phyloP scores from a whole-genome alignment of 169 alveolate species.

The Cytauxzoon felis region DNA sequence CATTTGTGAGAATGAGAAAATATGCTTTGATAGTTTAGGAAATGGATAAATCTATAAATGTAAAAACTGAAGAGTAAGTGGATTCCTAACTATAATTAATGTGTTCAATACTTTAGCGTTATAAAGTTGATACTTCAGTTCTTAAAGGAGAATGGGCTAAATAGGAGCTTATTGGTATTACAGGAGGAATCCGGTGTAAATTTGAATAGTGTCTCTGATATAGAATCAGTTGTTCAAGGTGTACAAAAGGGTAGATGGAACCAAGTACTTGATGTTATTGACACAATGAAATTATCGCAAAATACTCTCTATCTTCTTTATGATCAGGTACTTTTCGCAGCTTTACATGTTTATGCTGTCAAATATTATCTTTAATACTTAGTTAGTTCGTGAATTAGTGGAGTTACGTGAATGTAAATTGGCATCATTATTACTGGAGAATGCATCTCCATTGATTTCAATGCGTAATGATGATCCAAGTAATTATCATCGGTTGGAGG shows the following conservation, averaged over 20 bases:
- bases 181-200: constrained; percentile 74
- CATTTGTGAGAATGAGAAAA: background rate
- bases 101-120: constrained; percentile 33
- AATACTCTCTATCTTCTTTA: constrained; percentile 63
- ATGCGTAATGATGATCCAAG: constrained; percentile 53
- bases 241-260: constrained; percentile 75
- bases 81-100: background rate
- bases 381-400: constrained; percentile 69
- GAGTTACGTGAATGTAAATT: constrained; percentile 66
- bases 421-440: constrained; percentile 57
- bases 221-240: constrained; percentile 67
- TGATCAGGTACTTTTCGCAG: constrained; percentile 57
- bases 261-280: constrained; percentile 66
- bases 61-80: constrained; percentile 25
- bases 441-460: constrained; percentile 35
- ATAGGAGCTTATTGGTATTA: constrained; percentile 64
- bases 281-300: constrained; percentile 69
- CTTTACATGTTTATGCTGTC: too few relatives aligned
- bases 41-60: constrained; percentile 12
- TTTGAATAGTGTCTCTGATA: constrained; percentile 65
- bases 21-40: background rate
- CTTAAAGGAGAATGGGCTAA: constrained; percentile 67
- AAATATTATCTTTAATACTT: background rate
- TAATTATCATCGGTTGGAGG: constrained; percentile 34
- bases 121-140: constrained; percentile 67